Percentiles rank a stretch among this genome's conserved stretches.
Conservation (phyloP, 1,284 basidiomycete genomes). For the Sanghuangporus weigelae region DNA sequence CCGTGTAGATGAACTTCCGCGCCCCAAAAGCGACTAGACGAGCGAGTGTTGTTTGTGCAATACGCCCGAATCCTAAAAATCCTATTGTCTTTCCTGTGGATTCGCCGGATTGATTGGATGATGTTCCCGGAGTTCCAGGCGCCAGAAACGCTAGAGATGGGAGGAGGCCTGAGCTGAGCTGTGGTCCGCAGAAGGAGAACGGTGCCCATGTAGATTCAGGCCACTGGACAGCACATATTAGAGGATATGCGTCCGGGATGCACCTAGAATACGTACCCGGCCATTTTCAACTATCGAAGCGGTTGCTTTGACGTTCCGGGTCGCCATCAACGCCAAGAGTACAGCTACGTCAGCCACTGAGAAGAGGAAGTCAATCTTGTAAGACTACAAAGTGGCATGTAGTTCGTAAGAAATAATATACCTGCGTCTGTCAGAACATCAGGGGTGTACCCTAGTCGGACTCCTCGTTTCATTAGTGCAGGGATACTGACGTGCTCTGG, state of each 20-base stretch:
- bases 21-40: constrained; percentile 78
- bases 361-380: neutral
- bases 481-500: constrained; percentile 78
- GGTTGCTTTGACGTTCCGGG: constrained; percentile 68
- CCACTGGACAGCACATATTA: constrained; percentile 36
- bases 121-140: constrained; percentile 25
- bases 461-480: constrained; percentile 55
- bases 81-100: constrained; percentile 41
- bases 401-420: constrained; percentile 21
- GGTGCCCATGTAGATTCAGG: constrained; percentile 73
- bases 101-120: constrained; percentile 37
- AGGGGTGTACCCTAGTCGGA: constrained; percentile 88
- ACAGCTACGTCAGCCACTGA: constrained; percentile 82
- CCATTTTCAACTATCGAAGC: constrained; percentile 64
- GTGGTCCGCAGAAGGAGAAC: constrained; percentile 74
- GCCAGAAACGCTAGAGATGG: constrained; percentile 37
- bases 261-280: constrained; percentile 38
- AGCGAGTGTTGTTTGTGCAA: constrained; percentile 74
- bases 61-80: constrained; percentile 93
- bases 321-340: constrained; percentile 89
- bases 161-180: constrained; percentile 48
- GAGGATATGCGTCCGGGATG: neutral
- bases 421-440: constrained; percentile 87
- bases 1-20: constrained; percentile 61
- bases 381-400: neutral